Conservation (phyloP, 805 yeast species). For the Yarrowia sp. region DNA sequence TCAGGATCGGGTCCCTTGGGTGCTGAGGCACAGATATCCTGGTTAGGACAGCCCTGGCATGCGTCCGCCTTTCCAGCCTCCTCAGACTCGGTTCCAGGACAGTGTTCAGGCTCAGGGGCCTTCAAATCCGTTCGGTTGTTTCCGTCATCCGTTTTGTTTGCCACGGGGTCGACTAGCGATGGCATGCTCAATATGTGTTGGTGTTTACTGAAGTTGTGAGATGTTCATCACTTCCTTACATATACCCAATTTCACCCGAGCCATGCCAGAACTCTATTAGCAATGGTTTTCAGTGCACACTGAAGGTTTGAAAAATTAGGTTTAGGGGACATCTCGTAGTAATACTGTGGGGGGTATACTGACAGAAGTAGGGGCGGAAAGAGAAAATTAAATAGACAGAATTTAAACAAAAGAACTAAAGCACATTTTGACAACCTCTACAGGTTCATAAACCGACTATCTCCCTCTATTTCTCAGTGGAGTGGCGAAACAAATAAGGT, state of each 20-base stretch:
- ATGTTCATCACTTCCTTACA: background rate
- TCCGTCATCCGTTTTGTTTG: constrained; percentile 13
- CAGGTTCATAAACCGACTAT: too few relatives aligned
- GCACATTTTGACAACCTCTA: too few relatives aligned
- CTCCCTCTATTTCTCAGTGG: too few relatives aligned
- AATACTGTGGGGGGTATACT: background rate
- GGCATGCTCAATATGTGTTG: constrained; percentile 1
- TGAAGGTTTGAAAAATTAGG: background rate
- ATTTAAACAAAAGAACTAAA: too few relatives aligned
- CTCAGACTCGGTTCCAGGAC: constrained; percentile 98
- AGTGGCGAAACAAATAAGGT: background rate
- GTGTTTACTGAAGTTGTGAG: background rate
- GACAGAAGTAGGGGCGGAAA: too few relatives aligned
- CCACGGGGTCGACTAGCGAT: constrained; percentile 20
- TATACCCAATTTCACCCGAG: background rate
- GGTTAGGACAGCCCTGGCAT: constrained; percentile 92
- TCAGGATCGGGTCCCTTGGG: constrained; percentile 96
- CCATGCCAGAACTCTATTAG: constrained; percentile 2
- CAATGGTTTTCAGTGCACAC: background rate
- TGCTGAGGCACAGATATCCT: constrained; percentile 77
- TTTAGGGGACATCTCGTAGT: background rate
- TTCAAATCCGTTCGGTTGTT: constrained; percentile 17
- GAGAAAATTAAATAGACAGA: too few relatives aligned
- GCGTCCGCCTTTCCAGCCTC: constrained; percentile 92
- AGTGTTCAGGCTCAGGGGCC: constrained; percentile 92